Evolutionary conservation across 805 yeast genomes (phyloP), one percentile per base, ranked within the genome.

Genomic region (Kuraishia piskuri): DNA sequence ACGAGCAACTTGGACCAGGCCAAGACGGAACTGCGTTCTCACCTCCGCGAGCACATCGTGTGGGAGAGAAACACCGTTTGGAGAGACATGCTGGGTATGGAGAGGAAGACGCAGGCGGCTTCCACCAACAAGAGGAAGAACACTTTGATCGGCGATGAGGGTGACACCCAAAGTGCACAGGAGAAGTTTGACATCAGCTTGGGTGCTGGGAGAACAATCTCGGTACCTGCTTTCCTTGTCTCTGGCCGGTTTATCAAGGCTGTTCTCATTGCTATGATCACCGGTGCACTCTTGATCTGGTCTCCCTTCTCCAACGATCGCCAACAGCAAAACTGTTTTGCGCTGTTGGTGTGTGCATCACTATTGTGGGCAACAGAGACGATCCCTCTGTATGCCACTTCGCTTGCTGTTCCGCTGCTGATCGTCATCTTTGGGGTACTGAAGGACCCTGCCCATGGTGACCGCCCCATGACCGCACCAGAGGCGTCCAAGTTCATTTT

Each of bases 11-110:
- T 70, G 48, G 76, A 74, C 8, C 54, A 64, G 19, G 74, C 80
- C 46, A 72, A 70, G 49, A 67, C 69, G 45, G 82, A 78, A 51
- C 67, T 79, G 53, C 72, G 75, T 58, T 70, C 79, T 2, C 78
- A 78, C 57, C 70, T 92, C 58, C 77, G 97, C 58, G 99, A 92
- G 62, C 96, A 92, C 67, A 88, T 92, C 37, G 96, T 91, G 20
- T 92, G 97, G 95, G 98, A 92, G 70, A 79, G 99, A 67, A 90
- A 90, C 66, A 92, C 97, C 0, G 97, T 92, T 25, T 92, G 99
- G 99, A 84, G 94, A 65, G 97, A 92, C 68, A 84, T 92, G 86
- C 86, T 92, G 65, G 92, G 94, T 22, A 69, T 91, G 61, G 97
- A 91, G 66, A 79, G 96, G 59, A 88, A 88, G 61, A 75, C 91